phyloP scores from a whole-genome alignment of 352 stramenopile genomes.

The Phytophthora cryptogea region DNA sequence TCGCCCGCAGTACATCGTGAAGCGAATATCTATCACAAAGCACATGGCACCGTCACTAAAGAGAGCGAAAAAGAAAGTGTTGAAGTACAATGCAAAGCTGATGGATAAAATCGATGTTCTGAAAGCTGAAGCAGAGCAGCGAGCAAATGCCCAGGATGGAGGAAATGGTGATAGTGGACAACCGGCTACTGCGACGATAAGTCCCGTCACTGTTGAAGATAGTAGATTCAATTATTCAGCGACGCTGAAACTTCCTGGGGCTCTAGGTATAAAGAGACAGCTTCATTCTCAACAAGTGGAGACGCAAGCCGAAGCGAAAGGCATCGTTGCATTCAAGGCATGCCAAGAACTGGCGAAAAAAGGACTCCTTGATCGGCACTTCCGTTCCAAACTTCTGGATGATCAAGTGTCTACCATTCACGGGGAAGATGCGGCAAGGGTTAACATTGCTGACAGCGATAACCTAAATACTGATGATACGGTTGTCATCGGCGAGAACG shows the following conservation, averaged over 20 bases:
- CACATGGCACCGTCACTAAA: constrained; percentile 61
- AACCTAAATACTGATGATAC: constrained; percentile 29
- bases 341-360: constrained; percentile 75
- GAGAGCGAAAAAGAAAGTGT: constrained; percentile 70
- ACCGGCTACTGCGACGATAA: background rate
- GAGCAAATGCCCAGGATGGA: constrained; percentile 31
- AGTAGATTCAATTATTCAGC: constrained; percentile 64
- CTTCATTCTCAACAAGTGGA: constrained; percentile 66
- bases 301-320: constrained; percentile 68
- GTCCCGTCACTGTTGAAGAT: constrained; percentile 12
- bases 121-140: constrained; percentile 43
- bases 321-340: constrained; percentile 83
- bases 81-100: constrained; percentile 80
- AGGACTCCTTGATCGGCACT: constrained; percentile 68
- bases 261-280: constrained; percentile 65
- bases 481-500: constrained; percentile 40
- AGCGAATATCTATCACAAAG: constrained; percentile 55
- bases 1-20: constrained; percentile 75
- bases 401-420: constrained; percentile 50
- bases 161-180: constrained; percentile 21
- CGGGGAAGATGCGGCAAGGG: constrained; percentile 18
- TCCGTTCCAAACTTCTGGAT: constrained; percentile 72
- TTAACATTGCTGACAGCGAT: constrained; percentile 4
- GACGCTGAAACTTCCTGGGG: constrained; percentile 62
- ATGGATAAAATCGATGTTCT: constrained; percentile 81